These are phyloP conservation scores for Russula olivacea DNA, from an alignment of 768 basidiomycete species.

Conservation along the genomic window DNA sequence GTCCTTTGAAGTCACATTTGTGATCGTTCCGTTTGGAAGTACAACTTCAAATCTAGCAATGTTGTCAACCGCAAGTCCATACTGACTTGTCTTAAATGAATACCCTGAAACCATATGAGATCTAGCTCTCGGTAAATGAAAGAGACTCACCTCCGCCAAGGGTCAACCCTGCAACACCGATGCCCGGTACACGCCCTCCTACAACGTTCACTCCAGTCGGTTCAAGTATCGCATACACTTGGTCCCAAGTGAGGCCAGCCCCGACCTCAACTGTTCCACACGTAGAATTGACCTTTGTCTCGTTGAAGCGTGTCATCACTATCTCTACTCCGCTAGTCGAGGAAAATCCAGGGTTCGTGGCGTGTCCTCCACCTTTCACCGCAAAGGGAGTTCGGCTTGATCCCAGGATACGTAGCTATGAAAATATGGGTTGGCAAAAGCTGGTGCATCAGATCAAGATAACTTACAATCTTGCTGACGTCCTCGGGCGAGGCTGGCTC, in stretches of 20 bases:
- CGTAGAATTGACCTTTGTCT: not conserved
- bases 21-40: conserved; percentile 28
- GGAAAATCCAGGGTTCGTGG: not conserved
- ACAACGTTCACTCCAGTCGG: conserved; percentile 1
- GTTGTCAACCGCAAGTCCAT: conserved; percentile 35
- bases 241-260: not conserved
- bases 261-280: not conserved
- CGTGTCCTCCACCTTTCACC: not conserved
- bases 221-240: not conserved
- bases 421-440: not conserved
- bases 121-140: not conserved
- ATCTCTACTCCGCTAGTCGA: not conserved
- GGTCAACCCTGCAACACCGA: not conserved
- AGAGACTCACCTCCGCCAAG: conserved; percentile 20
- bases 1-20: not conserved
- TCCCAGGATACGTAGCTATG: not conserved
- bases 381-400: not conserved
- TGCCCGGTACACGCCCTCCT: not conserved
- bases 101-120: conserved; percentile 28
- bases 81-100: conserved; percentile 31
- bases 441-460: conserved; percentile 11
- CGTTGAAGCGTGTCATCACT: not conserved
- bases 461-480: conserved; percentile 19
- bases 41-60: conserved; percentile 29
- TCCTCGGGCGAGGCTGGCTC: conserved; percentile 23